Base-by-base conservation (phyloP, 768 basidiomycete genomes). In the Termitomyces eurrhizus region DNA sequence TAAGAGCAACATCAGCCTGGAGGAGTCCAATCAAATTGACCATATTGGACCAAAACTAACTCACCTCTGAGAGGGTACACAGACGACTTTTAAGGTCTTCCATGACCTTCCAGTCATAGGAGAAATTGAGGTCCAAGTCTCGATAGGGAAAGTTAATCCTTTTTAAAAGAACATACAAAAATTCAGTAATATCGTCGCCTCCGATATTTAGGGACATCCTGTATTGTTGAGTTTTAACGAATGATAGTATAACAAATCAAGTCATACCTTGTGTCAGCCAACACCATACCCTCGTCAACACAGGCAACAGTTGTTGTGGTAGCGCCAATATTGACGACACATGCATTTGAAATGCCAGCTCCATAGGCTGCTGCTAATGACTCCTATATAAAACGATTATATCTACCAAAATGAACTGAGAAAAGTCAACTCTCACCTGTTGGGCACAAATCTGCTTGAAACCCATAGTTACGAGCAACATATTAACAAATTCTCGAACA, bases 281-380 rank as follows among this genome's bases (percentile, higher is more conserved):
- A 75, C 24, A 99, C 83, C 53, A 95, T 70, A 2, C 97, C 97
- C 67, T 99, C 97, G 59, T 98, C 97, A 2, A 98, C 90, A 69
- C 95, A 98, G 0, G 95, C 87, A 45, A 99, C 84, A 61, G 84
- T 93, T 1, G 92, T 94, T 58, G 81, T 84, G 16, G 78, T 81
- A 13, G 96, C 91, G 3, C 97, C 97, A 54, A 98, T 88, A 71
- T 99, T 93, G 39, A 99, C 91, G 5, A 99, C 92, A 68, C 97
- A 98, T 12, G 95, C 97, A 67, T 87, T 90, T 0, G 93, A 93
- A 55, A 98, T 87, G 7, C 96, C 96, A 7, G 96, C 95, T 24
- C 95, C 95, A 70, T 95, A 98, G 0, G 93, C 93, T 4, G 95
- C 94, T 37, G 92, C 91, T 44, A 96, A 78, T 4, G 93, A 90